A percentile compares a stretch with the other conserved stretches of the same genome.
Evolutionary conservation across 345 rosid genomes (phyloP).

Genomic region (Euphorbia pulcherrima): DNA sequence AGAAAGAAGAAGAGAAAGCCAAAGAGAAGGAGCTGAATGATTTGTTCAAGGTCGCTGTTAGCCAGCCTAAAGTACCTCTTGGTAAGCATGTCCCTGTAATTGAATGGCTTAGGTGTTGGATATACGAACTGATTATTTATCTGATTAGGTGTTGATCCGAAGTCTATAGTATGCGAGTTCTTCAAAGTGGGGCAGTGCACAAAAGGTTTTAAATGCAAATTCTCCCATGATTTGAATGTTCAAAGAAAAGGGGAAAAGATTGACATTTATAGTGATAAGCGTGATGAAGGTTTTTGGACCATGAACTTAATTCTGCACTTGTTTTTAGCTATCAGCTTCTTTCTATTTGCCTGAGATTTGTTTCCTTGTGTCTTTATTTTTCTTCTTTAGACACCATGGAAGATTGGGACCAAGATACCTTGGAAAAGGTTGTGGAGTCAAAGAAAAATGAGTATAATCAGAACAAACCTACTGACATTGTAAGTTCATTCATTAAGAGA

Average conservation of each 20-base stretch:
- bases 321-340: neutral
- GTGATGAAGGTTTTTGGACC: slow-evolving; percentile 56
- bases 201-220: slow-evolving; percentile 91
- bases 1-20: slow-evolving; percentile 96
- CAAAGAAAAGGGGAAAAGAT: slow-evolving; percentile 98
- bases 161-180: slow-evolving; percentile 85
- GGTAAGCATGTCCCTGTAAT: slow-evolving; percentile 37
- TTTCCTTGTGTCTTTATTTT: slow-evolving; percentile 6
- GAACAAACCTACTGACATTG: slow-evolving; percentile 94
- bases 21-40: slow-evolving; percentile 91
- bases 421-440: slow-evolving; percentile 89
- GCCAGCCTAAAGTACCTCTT: slow-evolving; percentile 87
- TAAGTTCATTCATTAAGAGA: slow-evolving; percentile 28
- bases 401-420: slow-evolving; percentile 92
- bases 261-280: slow-evolving; percentile 80
- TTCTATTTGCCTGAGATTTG: slow-evolving; percentile 2
- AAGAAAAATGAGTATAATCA: slow-evolving; percentile 78
- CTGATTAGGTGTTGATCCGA: slow-evolving; percentile 86
- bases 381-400: slow-evolving; percentile 64
- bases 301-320: neutral
- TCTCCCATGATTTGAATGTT: slow-evolving; percentile 89
- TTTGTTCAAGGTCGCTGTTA: slow-evolving; percentile 83
- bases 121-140: neutral
- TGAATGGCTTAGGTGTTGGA: neutral
- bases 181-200: slow-evolving; percentile 86